phyloP scores from a whole-genome alignment of 2,329 filamentous ascomycete genomes.

The Neonectria faginata region DNA sequence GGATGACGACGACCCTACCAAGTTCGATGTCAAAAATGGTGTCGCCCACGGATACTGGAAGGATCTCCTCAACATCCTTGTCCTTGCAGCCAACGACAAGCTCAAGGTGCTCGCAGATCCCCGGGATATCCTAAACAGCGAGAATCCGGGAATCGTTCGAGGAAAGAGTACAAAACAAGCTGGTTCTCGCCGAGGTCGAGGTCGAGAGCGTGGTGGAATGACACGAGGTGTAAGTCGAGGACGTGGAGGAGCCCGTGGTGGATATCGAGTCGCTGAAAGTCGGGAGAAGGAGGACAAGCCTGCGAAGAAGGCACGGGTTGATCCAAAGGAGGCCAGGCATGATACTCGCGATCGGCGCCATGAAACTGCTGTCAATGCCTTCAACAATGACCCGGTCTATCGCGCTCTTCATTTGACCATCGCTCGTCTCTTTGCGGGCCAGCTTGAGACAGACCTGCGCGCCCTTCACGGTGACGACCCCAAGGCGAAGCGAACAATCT shows the following conservation, averaged over 20 bases:
- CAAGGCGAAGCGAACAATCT: slow-evolving; percentile 59
- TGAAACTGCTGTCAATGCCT: slow-evolving; percentile 52
- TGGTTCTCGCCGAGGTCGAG: slow-evolving; percentile 29
- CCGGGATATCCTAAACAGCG: slow-evolving; percentile 54
- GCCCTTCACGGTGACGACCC: slow-evolving; percentile 55
- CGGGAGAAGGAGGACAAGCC: slow-evolving; percentile 11
- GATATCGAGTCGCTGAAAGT: not conserved
- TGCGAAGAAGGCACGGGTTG: slow-evolving; percentile 5
- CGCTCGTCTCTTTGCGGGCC: slow-evolving; percentile 67
- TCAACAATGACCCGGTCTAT: slow-evolving; percentile 60
- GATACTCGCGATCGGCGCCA: slow-evolving; percentile 55
- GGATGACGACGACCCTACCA: slow-evolving; percentile 51
- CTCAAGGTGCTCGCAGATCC: slow-evolving; percentile 57
- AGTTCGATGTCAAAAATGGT: slow-evolving; percentile 59
- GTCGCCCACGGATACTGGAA: slow-evolving; percentile 73
- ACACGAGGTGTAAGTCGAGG: not conserved
- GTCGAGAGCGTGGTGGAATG: slow-evolving; percentile 19
- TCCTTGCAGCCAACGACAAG: slow-evolving; percentile 61
- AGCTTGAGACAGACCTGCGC: slow-evolving; percentile 61
- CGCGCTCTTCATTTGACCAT: slow-evolving; percentile 63
- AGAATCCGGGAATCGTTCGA: slow-evolving; percentile 42
- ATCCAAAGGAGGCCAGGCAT: slow-evolving; percentile 42
- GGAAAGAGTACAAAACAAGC: slow-evolving; percentile 35
- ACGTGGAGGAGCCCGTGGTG: not conserved
- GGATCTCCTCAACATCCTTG: slow-evolving; percentile 68